These are phyloP conservation scores for Bothriochloa decipiens DNA, from an alignment of 176 grass and related monocot species.

Conservation along the genomic window DNA sequence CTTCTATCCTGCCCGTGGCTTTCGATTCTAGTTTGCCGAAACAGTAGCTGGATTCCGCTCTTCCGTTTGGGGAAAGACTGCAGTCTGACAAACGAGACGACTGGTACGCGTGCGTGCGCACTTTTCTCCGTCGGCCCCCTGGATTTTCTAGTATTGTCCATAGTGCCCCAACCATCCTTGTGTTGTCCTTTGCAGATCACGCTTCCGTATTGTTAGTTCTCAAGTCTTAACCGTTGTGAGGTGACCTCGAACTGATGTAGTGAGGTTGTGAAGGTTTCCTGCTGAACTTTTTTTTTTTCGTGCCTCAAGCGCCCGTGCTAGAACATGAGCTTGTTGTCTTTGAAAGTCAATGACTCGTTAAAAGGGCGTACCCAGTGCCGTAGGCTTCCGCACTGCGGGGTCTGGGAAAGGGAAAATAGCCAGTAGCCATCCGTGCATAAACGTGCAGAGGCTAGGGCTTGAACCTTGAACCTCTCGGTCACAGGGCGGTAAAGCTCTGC, in stretches of 20 bases:
- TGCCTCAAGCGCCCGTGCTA: neutral
- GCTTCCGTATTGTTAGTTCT: neutral
- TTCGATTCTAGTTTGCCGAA: neutral
- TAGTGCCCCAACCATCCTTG: neutral
- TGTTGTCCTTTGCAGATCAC: neutral
- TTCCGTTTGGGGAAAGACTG: constrained; percentile 22
- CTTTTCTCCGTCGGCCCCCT: neutral
- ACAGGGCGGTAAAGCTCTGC: no score
- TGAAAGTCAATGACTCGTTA: neutral
- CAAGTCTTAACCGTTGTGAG: neutral
- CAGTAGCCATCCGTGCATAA: no score
- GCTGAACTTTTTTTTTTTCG: neutral
- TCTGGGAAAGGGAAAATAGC: no score
- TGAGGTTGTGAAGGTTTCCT: neutral
- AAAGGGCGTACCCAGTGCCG: no score
- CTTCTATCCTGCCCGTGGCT: constrained; percentile 20
- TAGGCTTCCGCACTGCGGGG: no score
- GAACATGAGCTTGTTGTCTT: neutral
- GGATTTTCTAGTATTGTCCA: constrained; percentile 21
- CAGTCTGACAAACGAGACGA: neutral
- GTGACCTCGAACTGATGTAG: neutral
- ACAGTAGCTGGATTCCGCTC: neutral
- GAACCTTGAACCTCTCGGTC: no score
- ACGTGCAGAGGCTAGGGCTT: no score
- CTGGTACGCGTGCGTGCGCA: neutral